Percentiles rank a stretch among this genome's conserved stretches.
These are phyloP conservation scores for Ceratobasidium sp. DNA, from an alignment of 1,284 basidiomycete genomes.

Conservation along the genomic window DNA sequence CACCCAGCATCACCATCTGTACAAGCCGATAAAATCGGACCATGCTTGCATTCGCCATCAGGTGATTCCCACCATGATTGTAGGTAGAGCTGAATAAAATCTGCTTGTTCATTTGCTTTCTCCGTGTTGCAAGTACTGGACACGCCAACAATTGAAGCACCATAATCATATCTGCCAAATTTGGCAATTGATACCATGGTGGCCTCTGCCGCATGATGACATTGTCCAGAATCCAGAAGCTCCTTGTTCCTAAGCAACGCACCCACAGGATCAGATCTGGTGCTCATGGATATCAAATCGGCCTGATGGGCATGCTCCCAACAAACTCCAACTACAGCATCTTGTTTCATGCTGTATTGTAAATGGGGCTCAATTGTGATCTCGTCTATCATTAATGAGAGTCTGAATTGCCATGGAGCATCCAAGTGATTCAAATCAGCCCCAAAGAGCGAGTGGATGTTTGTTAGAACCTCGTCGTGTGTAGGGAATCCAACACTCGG, in stretches of 20 bases:
- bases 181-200: constrained; percentile 12
- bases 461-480: not conserved
- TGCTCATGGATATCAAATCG: not conserved
- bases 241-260: not conserved
- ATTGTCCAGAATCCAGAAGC: not conserved
- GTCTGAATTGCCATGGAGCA: not conserved
- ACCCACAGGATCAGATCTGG: not conserved
- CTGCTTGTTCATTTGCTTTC: not conserved
- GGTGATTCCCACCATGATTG: constrained; percentile 3
- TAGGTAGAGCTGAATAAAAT: not conserved
- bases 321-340: constrained; percentile 10
- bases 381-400: constrained; percentile 21
- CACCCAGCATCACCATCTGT: constrained; percentile 21
- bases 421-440: not conserved
- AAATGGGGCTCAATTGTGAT: constrained; percentile 4
- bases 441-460: constrained; percentile 16
- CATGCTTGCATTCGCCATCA: not conserved
- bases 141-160: not conserved
- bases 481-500: constrained; percentile 10
- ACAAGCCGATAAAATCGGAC: constrained; percentile 7
- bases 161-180: constrained; percentile 20
- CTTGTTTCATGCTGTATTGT: not conserved
- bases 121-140: constrained; percentile 29
- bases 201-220: constrained; percentile 11
- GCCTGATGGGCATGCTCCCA: not conserved